Base-by-base conservation (phyloP, 2,329 filamentous ascomycete species). In the Colletotrichum shisoi region DNA sequence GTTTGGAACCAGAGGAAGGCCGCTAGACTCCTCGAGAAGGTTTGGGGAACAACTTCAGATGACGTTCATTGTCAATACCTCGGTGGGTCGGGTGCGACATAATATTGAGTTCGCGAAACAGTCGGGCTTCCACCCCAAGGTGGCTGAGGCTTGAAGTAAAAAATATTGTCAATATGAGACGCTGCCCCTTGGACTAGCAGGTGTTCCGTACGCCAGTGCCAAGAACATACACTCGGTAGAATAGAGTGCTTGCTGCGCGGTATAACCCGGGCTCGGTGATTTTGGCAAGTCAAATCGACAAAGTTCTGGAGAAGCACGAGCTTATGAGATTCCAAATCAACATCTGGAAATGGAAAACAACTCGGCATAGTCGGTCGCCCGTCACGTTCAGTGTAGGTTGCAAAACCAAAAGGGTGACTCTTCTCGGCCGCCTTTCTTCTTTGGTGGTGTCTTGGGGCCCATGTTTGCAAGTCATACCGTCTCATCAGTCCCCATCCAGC, bases 141-240 rank as follows among this genome's bases (percentile, higher is more conserved):
- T 46, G 54, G 64, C 49, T 45, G 52, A 40, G 61, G 17, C 44
- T 39, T 15, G 21, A 56, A 24, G 42, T 45, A 21, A 24, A 51
- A 51, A 27, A 46, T 51, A 31, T 51, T 59, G 44, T 68, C 49
- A 65, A 65, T 19, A 44, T 56, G 65, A 49, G 61, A 68, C 61
- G 44, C 31, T 60, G 24, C 46, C 62, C 65, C 65, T 60, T 49
- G 13, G 21, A 40, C 45, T 21, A 19, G 45, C 61, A 58, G 59
- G 24, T 44, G 27, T 4, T 21, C 42, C 19, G 64, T 34, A 60
- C 49, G 7, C 27, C 7, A 0, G 7, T 45, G 54, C 65, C 61
- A 64, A 68, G 61, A 13, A 19, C 31, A 17, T n/a, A 31, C 34
- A 49, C 63, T 42, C 58, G 60, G 40, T 64, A 17, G 24, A 4